Evolutionary conservation across 2,329 filamentous ascomycete species (phyloP).

Genomic region (Aspergillus luchuensis): DNA sequence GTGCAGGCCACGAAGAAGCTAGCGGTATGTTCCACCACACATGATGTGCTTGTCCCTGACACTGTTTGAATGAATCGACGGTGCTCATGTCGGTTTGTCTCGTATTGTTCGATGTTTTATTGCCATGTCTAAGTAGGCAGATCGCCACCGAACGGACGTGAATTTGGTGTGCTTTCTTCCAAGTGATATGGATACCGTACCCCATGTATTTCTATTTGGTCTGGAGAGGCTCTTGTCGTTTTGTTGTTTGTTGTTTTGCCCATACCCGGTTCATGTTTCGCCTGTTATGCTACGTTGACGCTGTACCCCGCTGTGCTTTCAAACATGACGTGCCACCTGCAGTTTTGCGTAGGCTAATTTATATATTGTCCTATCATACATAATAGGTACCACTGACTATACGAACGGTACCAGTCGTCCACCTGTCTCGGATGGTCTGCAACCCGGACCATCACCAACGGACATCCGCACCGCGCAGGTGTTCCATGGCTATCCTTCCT

Average conservation of each 20-base stretch:
- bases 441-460: constrained; percentile 55
- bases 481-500: constrained; percentile 70
- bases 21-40: constrained; percentile 99
- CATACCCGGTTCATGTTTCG: constrained; percentile 10
- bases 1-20: constrained; percentile 66
- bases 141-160: constrained; percentile 8
- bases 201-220: constrained; percentile 18
- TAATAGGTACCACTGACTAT: constrained; percentile 42
- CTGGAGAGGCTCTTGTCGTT: constrained; percentile 8
- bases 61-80: constrained; percentile 9
- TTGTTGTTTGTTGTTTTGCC: constrained; percentile 4
- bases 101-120: constrained; percentile 16
- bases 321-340: constrained; percentile 21
- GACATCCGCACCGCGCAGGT: constrained; percentile 74
- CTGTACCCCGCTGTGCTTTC: constrained; percentile 17
- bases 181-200: constrained; percentile 7
- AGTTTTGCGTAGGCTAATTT: constrained; percentile 48
- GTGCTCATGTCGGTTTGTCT: constrained; percentile 17
- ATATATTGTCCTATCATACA: constrained; percentile 23
- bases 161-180: constrained; percentile 3
- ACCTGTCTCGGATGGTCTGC: constrained; percentile 60
- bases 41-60: constrained; percentile 54
- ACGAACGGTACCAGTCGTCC: constrained; percentile 58
- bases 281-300: constrained; percentile 21
- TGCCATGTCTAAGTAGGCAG: constrained; percentile 7